Base-by-base conservation (phyloP, 202 grass and related monocot species). In the Bolboschoenoplectus hybrid region DNA sequence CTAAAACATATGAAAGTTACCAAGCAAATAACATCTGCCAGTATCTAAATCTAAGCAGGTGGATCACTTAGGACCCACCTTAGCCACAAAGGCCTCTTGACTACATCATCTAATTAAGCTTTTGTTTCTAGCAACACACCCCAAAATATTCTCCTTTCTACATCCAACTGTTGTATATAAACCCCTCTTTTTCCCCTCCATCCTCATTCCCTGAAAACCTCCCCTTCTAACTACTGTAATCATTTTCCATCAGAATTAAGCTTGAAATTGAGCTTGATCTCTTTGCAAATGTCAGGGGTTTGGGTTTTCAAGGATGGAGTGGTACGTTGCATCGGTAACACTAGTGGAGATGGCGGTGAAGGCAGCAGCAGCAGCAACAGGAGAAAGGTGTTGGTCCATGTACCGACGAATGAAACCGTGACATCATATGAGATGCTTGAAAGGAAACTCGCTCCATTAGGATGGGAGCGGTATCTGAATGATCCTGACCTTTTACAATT, bases 301-400 rank as follows among this genome's bases (percentile, higher is more conserved):
- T 93, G 92, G 92, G 89, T 91, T 41, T 93, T 93, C 60, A 90
- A 91, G 89, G 92, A 93, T 70, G 92, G 92, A 13, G 86, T 93
- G 58, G 85, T 91, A 49, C 86, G 92, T 53, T 81, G 87, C 43
- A 84, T 87, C 44, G 92, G 91, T 74, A 89, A 83, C 76, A 84
- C 79, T 26, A 80, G 61, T 26, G 10, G 76, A n/a, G 60, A 82
- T 61, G 57, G 62, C 3, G 36, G 56, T 10, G 69, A 82, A 13
- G 43, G 79, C 14, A 41, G n/a, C 3, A 68, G 79, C 14, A 41
- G n/a, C 3, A 68, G 82, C 1, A 77, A 87, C 68, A 85, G 67
- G 61, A 82, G 78, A 14, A 95, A 93, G 86, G 84, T 89, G 10
- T 88, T 95, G 76, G 86, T 95, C 4, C 93, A 95, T 74, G 84